These are phyloP conservation scores for Spizellomyces sp. DNA, from an alignment of 192 early-diverging fungal species.

Conservation along the genomic window DNA sequence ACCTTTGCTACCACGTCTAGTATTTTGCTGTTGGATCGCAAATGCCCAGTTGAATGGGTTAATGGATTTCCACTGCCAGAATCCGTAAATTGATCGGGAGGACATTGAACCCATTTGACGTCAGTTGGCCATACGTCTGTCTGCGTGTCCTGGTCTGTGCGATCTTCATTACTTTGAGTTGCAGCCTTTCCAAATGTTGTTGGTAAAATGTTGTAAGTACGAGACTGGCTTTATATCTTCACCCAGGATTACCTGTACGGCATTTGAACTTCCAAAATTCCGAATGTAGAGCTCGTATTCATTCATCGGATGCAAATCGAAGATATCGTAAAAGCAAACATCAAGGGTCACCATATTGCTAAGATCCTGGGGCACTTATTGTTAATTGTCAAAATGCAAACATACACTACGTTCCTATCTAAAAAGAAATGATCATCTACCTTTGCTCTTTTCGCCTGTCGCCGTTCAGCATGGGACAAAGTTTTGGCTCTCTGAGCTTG, in stretches of 20 bases:
- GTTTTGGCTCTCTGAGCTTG: slow-evolving; percentile 24
- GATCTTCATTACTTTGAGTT: slow-evolving; percentile 50
- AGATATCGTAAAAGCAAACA: slow-evolving; percentile 44
- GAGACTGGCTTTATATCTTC: background rate
- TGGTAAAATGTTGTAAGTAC: too few relatives aligned
- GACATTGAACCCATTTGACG: slow-evolving; percentile 51
- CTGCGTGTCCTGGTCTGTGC: slow-evolving; percentile 37
- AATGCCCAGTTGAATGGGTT: slow-evolving; percentile 26
- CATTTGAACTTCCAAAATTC: slow-evolving; percentile 46
- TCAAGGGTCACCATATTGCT: slow-evolving; percentile 47
- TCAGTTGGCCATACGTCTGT: slow-evolving; percentile 49
- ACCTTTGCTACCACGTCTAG: slow-evolving; percentile 22
- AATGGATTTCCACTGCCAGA: slow-evolving; percentile 23
- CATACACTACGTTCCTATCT: background rate
- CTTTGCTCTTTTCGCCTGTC: slow-evolving; percentile 29
- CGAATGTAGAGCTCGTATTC: slow-evolving; percentile 60
- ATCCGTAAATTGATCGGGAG: slow-evolving; percentile 40
- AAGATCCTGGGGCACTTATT: slow-evolving; percentile 37
- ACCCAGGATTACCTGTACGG: slow-evolving; percentile 41
- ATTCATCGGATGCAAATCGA: slow-evolving; percentile 53
- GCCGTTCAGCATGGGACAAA: slow-evolving; percentile 6
- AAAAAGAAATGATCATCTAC: slow-evolving; percentile 16
- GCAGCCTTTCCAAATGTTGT: slow-evolving; percentile 24
- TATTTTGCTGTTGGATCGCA: background rate
- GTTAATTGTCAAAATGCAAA: slow-evolving; percentile 1